Base-by-base conservation (phyloP, 1,284 basidiomycete species). In the Paramarasmius palmivorus region DNA sequence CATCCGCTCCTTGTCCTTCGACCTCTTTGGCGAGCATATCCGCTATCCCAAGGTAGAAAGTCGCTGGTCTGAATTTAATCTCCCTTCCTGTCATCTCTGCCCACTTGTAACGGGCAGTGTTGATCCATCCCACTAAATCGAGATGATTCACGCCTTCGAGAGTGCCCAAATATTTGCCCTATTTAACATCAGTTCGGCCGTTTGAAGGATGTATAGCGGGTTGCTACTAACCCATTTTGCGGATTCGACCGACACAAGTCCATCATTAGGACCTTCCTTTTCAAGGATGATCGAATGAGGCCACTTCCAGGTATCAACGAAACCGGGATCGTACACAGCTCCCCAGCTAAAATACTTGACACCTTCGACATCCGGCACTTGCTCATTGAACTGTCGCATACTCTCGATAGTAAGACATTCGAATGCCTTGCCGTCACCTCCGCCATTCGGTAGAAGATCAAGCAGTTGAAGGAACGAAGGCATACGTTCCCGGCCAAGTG, bases 311-410 rank as follows among this genome's bases (percentile, higher is more conserved):
- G 92, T 90, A 70, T 95, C 92, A 42, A 95, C 84, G 53, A 95
- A 73, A 1, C 92, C 90, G 3, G 95, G 94, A 12, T 90, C 83
- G 67, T 94, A 95, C 20, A 79, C 78, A 4, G 95, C 95, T 9
- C 95, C 95, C 90, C 93, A 98, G 63, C 90, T 93, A 64, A 90
- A 95, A 70, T 98, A 98, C 59, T 83, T 79, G 53, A 97, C 89
- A 26, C 82, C 82, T 0, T 80, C 75, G 1, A 86, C 79, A 63
- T 98, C 87, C 0, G 90, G 87, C 0, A 92, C 92, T 38, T 87
- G 77, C 55, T 89, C 82, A 66, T 98, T 98, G 73, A 98, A 98
- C 54, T 79, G 73, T 34, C 78, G 80, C 95, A 98, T 98, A 55
- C 84, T 86, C 36, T 87, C 84, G n/a, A 88, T 71, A 0, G 93